phyloP scores from a whole-genome alignment of 768 basidiomycete species.

The Tylopilus balloui region DNA sequence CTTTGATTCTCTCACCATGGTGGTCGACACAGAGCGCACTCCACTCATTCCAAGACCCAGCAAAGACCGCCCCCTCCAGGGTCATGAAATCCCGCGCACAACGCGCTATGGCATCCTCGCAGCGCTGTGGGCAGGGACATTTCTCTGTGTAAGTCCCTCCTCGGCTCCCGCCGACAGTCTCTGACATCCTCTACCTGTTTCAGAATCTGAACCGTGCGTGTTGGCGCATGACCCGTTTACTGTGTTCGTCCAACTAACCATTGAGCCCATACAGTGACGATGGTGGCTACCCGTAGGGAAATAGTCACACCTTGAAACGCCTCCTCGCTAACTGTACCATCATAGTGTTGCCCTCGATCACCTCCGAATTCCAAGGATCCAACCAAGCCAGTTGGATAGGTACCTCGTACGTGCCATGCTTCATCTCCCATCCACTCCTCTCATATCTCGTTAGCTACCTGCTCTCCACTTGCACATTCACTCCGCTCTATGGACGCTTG shows the following conservation, averaged over 20 bases:
- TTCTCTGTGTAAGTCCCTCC: conserved; percentile 50
- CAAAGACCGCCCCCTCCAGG: conserved; percentile 34
- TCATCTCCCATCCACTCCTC: background rate
- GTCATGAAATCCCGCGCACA: conserved; percentile 53
- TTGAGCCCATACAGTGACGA: conserved; percentile 13
- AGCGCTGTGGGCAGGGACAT: conserved; percentile 65
- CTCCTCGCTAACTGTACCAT: background rate
- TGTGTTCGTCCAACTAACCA: background rate
- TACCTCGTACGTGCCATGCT: conserved; percentile 16
- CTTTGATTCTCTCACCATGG: background rate
- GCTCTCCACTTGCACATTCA: conserved; percentile 17
- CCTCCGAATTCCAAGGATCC: conserved; percentile 25
- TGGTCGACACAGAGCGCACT: background rate
- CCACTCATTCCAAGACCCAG: conserved; percentile 22
- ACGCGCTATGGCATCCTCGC: conserved; percentile 61
- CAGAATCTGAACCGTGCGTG: conserved; percentile 5
- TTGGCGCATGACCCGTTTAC: background rate
- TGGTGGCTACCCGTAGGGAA: conserved; percentile 23
- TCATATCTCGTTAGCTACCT: background rate
- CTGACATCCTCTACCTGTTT: background rate
- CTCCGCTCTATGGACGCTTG: conserved; percentile 17
- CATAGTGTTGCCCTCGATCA: conserved; percentile 15
- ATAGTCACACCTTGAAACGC: background rate
- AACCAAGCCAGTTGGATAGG: conserved; percentile 29
- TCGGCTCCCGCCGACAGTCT: background rate